Evolutionary conservation across 495 filamentous ascomycete species (phyloP).

Genomic region (Daldinia vernicosa): DNA sequence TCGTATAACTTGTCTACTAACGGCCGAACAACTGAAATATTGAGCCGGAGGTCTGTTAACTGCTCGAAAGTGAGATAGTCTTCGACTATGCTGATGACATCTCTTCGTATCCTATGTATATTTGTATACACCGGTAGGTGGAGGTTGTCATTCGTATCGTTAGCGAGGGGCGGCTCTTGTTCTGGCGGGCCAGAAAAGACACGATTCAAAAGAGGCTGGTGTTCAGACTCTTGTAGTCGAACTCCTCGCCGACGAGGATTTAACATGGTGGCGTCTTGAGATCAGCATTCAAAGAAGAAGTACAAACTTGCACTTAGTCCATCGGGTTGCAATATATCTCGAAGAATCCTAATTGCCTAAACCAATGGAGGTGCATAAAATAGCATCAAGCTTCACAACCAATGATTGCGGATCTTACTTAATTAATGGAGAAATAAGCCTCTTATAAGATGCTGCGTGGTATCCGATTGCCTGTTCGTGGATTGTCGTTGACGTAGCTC

Average conservation of each 20-base stretch:
- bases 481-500: slow-evolving; percentile 7
- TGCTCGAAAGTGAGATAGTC: slow-evolving; percentile 69
- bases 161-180: slow-evolving; percentile 39
- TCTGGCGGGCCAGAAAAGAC: slow-evolving; percentile 26
- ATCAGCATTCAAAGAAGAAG: background rate
- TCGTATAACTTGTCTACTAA: slow-evolving; percentile 76
- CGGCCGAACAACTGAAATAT: slow-evolving; percentile 72
- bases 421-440: background rate
- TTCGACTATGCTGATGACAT: slow-evolving; percentile 61
- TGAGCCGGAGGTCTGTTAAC: slow-evolving; percentile 72
- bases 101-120: slow-evolving; percentile 62
- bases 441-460: slow-evolving; percentile 11
- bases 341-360: background rate
- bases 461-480: slow-evolving; percentile 9
- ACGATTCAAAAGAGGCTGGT: slow-evolving; percentile 43
- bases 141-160: slow-evolving; percentile 48
- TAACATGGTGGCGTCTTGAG: slow-evolving; percentile 23
- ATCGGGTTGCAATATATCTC: slow-evolving; percentile 14
- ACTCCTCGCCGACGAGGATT: slow-evolving; percentile 27
- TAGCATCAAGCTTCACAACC: background rate
- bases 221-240: slow-evolving; percentile 37
- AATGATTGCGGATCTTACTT: background rate
- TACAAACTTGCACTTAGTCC: background rate
- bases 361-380: slow-evolving; percentile 6
- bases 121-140: slow-evolving; percentile 63